Evolutionary conservation across 2,329 filamentous ascomycete genomes (phyloP), one percentile per base, ranked within the genome.

Genomic region (Talaromyces sp.): DNA sequence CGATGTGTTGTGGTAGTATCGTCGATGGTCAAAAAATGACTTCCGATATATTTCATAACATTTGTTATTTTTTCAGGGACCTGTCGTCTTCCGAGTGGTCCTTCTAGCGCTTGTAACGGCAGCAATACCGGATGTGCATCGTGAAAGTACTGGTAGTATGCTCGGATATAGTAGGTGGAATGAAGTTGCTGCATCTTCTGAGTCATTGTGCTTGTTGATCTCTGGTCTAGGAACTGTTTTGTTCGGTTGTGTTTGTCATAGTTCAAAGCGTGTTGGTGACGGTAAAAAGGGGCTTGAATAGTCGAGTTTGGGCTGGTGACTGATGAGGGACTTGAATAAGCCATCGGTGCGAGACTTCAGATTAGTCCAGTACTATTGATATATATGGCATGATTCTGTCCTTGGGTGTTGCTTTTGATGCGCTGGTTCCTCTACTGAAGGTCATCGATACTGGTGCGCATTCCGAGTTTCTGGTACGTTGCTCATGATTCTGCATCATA

Each of bases 111-210:
- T 63, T 69, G 70, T 33, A 77, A 72, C 0, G 83, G 82, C 2
- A 83, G 68, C 25, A 82, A 69, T 63, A 84, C 79, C 0, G 83
- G 83, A 72, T 85, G 83, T 16, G 77, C 77, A 3, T 73, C 72
- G 69, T 81, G 77, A 67, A 84, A 83, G 67, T 79, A 75, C 58
- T 78, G 75, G 65, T 84, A 85, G 72, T 79, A 85, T 18, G 81
- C 71, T 65, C 54, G 35, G 5, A 40, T 77, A 73, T 16, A 80
- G 73, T 60, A 81, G 63, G 12, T 67, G 67, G 50, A 71, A 69
- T 39, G 65, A 66, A 7, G 68, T 64, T 21, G 31, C 14, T 54
- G 50, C 70, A 46, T 6, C 67, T 66, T 25, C 28, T 28, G 23
- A 52, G 31, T 50, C 58, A 52, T 52, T 18, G 31, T 39, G 42